phyloP scores from a whole-genome alignment of 352 stramenopile species.

The Blastocystis sp. region DNA sequence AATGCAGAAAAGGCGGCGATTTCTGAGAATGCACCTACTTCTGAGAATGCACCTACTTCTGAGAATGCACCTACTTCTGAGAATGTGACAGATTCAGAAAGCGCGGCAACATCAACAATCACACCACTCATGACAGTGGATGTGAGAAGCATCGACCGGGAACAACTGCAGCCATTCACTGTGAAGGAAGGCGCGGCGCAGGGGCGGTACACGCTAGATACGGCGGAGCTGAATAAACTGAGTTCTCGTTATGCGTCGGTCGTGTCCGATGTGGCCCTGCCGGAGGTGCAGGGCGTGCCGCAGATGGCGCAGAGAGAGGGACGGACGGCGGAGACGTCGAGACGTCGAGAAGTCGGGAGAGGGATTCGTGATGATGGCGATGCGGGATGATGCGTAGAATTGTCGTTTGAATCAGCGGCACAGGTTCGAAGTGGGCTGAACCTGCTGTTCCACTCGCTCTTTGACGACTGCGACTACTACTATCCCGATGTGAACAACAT shows the following conservation, averaged over 20 bases:
- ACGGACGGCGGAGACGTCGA: background rate
- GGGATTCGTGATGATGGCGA: background rate
- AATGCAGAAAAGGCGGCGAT: background rate
- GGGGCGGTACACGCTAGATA: constrained; percentile 9
- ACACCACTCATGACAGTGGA: too few species aligned
- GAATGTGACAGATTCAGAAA: too few species aligned
- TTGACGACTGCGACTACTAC: constrained; percentile 55
- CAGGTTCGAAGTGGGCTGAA: constrained; percentile 2
- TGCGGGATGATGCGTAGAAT: background rate
- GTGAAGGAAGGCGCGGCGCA: background rate
- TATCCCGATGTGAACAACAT: constrained; percentile 49
- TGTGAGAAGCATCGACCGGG: too few species aligned
- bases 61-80: too few species aligned
- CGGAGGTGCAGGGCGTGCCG: background rate
- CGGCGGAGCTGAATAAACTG: constrained; percentile 9
- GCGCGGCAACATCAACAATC: too few species aligned
- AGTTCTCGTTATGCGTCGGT: constrained; percentile 7
- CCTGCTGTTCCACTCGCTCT: constrained; percentile 22
- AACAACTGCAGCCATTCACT: background rate
- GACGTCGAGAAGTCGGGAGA: background rate
- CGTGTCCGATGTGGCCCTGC: background rate
- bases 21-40: background rate
- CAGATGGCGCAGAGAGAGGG: background rate
- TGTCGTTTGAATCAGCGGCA: background rate
- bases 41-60: too few species aligned